Evolutionary conservation across 73 alveolate genomes (phyloP), one percentile per base, ranked within the genome.

Genomic region (Paramecium biaurelia): DNA sequence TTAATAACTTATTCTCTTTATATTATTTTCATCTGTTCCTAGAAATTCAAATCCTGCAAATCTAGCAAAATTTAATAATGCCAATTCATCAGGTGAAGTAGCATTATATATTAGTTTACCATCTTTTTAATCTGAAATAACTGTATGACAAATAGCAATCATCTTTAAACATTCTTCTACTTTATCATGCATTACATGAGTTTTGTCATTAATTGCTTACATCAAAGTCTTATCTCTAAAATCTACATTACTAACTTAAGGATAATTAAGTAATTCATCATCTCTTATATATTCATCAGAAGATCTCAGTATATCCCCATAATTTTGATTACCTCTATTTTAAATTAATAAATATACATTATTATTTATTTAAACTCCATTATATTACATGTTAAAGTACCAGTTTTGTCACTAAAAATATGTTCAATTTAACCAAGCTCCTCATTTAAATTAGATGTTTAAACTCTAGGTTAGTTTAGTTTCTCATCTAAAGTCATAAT

Each of bases 61-160:
- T 93, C 96, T 92, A 9, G 98, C 98, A 92, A 93, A 92, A 23
- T 85, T 70, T 28, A 97, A 93, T 53, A 98, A 89, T 26, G 99
- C 98, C 43, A 96, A 89, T 85, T 97, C 99, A 93, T 97, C 99
- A 0, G 99, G 98, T 0, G 99, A 96, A 23, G 98, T 92, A 11
- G 97, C 94, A 82, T 93, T 92, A 92, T 94, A 96, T 67, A 94
- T 88, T 11, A 96, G 74, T 67, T 45, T 93, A 4, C 96, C 93
- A 24, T 84, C 87, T 67, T 93, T 93, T 47, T 92, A 41, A 37
- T 96, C 97, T 5, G 67, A n/a, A 35, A 95, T 82, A 43, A 94
- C 92, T 9, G 97, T 93, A 70, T 96, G 98, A 72, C 97, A 95
- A n/a, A 89, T 63, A 12, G 97, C 85, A 85, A 96, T 49, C 90